Percentiles rank a stretch among this genome's conserved stretches.
Evolutionary conservation across 805 yeast species (phyloP).

Genomic region (Pichia nakasei): DNA sequence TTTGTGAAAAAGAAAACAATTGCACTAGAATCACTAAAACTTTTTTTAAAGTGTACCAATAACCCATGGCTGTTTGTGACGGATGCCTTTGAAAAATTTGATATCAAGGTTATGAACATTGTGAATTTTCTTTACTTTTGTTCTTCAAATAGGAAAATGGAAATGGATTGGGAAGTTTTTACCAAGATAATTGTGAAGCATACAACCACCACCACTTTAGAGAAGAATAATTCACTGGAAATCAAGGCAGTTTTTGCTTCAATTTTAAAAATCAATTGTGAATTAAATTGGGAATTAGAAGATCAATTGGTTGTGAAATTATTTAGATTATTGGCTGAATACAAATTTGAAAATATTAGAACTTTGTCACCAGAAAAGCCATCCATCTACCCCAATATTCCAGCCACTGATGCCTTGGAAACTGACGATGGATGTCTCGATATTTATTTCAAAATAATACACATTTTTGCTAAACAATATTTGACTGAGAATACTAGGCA

Average conservation of each 20-base stretch:
- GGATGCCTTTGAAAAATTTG: slow-evolving; percentile 4
- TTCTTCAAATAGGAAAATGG: slow-evolving; percentile 16
- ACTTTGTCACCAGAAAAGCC: slow-evolving; percentile 3
- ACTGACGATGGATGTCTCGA: slow-evolving; percentile 25
- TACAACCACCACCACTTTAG: not conserved
- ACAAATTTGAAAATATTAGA: slow-evolving; percentile 23
- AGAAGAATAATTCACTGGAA: not conserved
- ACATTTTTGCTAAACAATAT: slow-evolving; percentile 15
- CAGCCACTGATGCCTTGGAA: slow-evolving; percentile 7
- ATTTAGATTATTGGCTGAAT: slow-evolving; percentile 20
- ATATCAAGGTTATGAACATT: slow-evolving; percentile 13
- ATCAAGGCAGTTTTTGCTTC: slow-evolving; percentile 15
- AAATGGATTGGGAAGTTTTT: slow-evolving; percentile 26
- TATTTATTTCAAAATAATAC: slow-evolving; percentile 24
- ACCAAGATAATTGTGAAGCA: slow-evolving; percentile 4
- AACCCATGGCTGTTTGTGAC: slow-evolving; percentile 24
- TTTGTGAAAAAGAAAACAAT: slow-evolving; percentile 6
- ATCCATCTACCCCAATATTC: slow-evolving; percentile 11
- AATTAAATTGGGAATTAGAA: slow-evolving; percentile 23
- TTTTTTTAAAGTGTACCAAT: slow-evolving; percentile 14
- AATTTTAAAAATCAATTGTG: slow-evolving; percentile 16
- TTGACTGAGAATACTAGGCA: slow-evolving; percentile 11
- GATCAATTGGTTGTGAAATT: slow-evolving; percentile 23
- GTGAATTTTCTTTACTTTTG: slow-evolving; percentile 20
- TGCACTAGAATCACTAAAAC: slow-evolving; percentile 18